phyloP scores from a whole-genome alignment of 805 yeast genomes.

The Candida hungchunana region DNA sequence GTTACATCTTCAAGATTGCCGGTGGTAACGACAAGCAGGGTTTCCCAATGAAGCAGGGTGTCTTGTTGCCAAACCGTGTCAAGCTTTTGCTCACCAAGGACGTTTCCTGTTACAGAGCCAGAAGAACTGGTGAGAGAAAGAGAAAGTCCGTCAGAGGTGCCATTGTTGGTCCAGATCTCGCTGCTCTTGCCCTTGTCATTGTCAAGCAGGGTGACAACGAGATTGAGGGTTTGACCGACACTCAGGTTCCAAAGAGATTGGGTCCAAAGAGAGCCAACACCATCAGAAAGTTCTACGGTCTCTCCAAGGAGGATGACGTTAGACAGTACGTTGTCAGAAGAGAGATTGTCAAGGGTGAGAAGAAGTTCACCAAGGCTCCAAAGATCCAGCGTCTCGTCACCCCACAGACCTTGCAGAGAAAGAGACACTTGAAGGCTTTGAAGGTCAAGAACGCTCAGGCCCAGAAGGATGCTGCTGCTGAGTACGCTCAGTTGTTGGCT shows the following conservation, averaged over 20 bases:
- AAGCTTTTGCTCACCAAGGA: constrained; percentile 91
- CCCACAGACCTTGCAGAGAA: constrained; percentile 98
- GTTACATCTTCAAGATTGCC: constrained; percentile 96
- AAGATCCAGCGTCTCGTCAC: constrained; percentile 99
- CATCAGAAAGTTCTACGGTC: constrained; percentile 99
- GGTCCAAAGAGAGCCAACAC: constrained; percentile 99
- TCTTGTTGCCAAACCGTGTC: constrained; percentile 99
- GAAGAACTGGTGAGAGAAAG: constrained; percentile 99
- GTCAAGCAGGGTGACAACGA: constrained; percentile 97
- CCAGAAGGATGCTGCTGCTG: constrained; percentile 99
- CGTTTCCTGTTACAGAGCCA: constrained; percentile 98
- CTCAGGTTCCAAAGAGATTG: constrained; percentile 95
- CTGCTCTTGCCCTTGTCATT: constrained; percentile 89
- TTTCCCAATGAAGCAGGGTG: constrained; percentile 99
- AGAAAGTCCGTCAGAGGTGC: constrained; percentile 99
- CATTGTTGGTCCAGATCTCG: constrained; percentile 94
- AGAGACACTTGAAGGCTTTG: constrained; percentile 92
- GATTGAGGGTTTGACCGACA: constrained; percentile 93
- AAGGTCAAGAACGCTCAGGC: constrained; percentile 97
- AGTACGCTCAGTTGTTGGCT: constrained; percentile 98
- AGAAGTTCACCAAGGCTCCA: constrained; percentile 99
- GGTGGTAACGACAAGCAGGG: constrained; percentile 99
- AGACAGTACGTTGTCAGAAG: constrained; percentile 93
- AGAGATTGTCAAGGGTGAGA: constrained; percentile 96
- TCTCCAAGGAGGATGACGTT: constrained; percentile 69